These are phyloP conservation scores for Endotrypanum monterogeii DNA, from an alignment of 208 protist species.

Conservation along the genomic window DNA sequence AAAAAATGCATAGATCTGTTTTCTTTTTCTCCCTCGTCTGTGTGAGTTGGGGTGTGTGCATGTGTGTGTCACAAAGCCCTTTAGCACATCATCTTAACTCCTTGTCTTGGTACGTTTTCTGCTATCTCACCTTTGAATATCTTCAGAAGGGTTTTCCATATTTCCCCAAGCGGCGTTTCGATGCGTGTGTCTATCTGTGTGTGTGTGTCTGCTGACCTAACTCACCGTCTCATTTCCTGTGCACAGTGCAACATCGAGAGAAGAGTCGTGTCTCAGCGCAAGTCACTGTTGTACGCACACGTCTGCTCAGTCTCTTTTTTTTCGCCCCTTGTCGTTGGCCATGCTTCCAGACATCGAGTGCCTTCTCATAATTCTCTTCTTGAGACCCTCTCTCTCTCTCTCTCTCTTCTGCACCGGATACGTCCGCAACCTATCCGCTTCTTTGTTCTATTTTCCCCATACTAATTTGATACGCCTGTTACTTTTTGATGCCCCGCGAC, in stretches of 20 bases:
- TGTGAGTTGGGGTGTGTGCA: not conserved
- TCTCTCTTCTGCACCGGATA: not conserved
- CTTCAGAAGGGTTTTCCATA: not conserved
- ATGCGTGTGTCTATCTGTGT: not conserved
- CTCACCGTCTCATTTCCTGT: no score
- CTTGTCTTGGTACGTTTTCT: not conserved
- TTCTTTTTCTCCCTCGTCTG: not conserved
- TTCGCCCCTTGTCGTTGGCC: no score
- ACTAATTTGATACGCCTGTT: not conserved
- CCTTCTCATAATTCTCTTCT: not conserved
- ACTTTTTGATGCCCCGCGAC: not conserved
- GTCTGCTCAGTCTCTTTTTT: not conserved
- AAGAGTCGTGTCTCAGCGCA: not conserved
- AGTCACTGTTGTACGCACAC: not conserved
- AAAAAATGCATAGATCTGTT: not conserved
- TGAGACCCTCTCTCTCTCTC: no score
- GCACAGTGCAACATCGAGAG: no score
- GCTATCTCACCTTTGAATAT: not conserved
- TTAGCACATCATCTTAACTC: not conserved
- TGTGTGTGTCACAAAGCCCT: not conserved
- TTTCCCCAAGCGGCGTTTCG: not conserved
- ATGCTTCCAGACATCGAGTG: not conserved
- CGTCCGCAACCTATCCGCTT: not conserved
- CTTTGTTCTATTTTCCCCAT: not conserved
- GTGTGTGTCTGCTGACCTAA: not conserved